Evolutionary conservation across 176 grass and related monocot species (phyloP).

Genomic region (Oryza rufipogon): DNA sequence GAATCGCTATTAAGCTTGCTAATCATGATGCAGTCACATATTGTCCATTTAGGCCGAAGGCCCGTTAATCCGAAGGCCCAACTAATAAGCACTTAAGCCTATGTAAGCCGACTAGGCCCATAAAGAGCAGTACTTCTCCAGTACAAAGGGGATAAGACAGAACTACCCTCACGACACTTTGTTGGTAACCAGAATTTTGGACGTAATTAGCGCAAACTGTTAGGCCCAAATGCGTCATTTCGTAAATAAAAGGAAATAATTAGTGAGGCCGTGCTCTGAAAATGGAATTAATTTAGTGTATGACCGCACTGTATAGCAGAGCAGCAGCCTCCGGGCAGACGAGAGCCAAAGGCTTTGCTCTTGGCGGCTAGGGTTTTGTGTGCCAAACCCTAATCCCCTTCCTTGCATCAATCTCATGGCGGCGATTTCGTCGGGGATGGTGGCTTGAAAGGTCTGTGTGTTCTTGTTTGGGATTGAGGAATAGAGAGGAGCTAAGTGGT

Average conservation of each 20-base stretch:
- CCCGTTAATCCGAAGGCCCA: neutral
- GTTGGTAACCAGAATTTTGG: neutral
- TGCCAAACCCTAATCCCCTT: slow-evolving; percentile 26
- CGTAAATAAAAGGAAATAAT: neutral
- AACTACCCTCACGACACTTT: neutral
- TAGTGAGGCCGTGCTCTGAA: neutral
- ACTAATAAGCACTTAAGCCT: neutral
- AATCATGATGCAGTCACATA: neutral
- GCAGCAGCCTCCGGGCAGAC: neutral
- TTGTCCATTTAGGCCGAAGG: too few species aligned
- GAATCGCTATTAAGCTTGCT: too few species aligned
- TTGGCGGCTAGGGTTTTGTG: slow-evolving; percentile 70
- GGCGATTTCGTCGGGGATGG: slow-evolving; percentile 27
- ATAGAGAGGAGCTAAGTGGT: neutral
- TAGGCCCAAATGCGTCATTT: neutral
- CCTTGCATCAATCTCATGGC: slow-evolving; percentile 46
- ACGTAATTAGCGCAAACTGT: accelerated
- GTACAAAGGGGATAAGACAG: neutral
- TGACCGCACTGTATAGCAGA: neutral
- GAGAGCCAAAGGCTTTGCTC: neutral
- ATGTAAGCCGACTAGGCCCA: neutral
- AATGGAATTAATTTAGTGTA: neutral
- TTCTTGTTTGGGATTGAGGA: neutral
- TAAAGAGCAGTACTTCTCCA: neutral
- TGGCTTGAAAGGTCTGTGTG: slow-evolving; percentile 23